These are phyloP conservation scores for Wickerhamomyces hampshirensis DNA, from an alignment of 805 yeast genomes.

Conservation along the genomic window DNA sequence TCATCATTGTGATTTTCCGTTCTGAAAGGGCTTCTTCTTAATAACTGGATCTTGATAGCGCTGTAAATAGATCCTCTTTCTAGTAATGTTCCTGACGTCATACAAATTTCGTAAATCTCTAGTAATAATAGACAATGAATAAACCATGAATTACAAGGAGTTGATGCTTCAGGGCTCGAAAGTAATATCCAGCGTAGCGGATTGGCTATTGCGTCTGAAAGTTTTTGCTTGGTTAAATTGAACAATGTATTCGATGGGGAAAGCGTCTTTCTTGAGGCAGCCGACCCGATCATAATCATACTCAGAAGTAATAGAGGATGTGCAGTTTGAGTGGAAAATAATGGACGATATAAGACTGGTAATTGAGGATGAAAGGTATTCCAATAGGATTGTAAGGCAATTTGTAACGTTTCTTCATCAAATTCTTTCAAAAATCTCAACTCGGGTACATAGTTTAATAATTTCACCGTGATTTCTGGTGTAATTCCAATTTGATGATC, in stretches of 20 bases:
- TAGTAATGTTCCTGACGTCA: conserved; percentile 62
- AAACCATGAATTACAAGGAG: conserved; percentile 75
- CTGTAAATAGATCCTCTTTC: conserved; percentile 85
- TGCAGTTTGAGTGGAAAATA: conserved; percentile 47
- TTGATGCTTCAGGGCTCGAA: conserved; percentile 62
- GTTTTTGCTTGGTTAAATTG: conserved; percentile 11
- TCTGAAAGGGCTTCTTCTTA: conserved; percentile 77
- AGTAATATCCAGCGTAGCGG: conserved; percentile 68
- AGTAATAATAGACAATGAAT: conserved; percentile 67
- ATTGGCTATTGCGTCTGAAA: conserved; percentile 32
- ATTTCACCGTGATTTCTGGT: conserved; percentile 15
- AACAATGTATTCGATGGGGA: conserved; percentile 13
- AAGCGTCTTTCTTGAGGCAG: conserved; percentile 18
- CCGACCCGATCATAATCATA: conserved; percentile 39
- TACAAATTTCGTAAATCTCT: conserved; percentile 77
- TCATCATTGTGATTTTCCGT: conserved; percentile 49
- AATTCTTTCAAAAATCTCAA: conserved; percentile 19
- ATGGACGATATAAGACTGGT: conserved; percentile 43
- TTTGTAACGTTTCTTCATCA: conserved; percentile 12
- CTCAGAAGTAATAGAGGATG: conserved; percentile 49
- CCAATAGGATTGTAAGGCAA: conserved; percentile 24
- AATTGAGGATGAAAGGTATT: conserved; percentile 35
- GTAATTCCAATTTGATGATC: conserved; percentile 24
- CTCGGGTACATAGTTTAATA: conserved; percentile 19
- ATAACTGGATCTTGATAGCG: conserved; percentile 76